Evolutionary conservation across 2,329 filamentous ascomycete species (phyloP), one percentile per base, ranked within the genome.

Genomic region (Fusarium sp.): DNA sequence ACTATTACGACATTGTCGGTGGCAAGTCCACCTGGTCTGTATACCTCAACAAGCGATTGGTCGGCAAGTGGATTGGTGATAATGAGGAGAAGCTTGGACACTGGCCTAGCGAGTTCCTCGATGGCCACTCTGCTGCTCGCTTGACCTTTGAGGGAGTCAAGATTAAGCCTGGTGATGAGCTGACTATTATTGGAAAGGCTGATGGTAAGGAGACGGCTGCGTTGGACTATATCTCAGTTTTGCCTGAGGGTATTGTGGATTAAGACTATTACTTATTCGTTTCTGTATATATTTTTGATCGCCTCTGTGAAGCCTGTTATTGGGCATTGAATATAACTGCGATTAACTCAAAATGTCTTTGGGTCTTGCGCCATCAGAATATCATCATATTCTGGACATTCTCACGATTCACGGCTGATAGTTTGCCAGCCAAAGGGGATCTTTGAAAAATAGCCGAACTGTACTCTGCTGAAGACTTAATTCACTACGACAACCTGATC

Each of bases 101-200:
- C 71, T 85, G 85, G 25, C 84, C 85, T 0, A 88, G 86, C 5
- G 81, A 83, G 7, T 87, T 87, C 63, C 77, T 92, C 4, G 90
- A 93, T 72, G 90, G 88, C 0, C 88, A 91, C 74, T 88, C 89
- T 2, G 90, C 90, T 6, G 87, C 85, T 8, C 81, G 91, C 7
- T 83, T 91, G 41, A 91, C 86, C 1, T 92, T 91, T 66, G 76
- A 77, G 13, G 79, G 77, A 1, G 80, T 91, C 0, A 73, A 81
- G 18, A 78, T 91, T 9, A 72, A 76, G 41, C 83, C 82, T 58
- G 88, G 88, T 0, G 85, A 87, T 68, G 73, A 77, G 57, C 68
- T 91, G 56, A 86, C 81, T 70, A 83, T 91, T 63, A 83, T 87
- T 5, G 89, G 90, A 0, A 80, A 72, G 30, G 84, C 90, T 0